These are phyloP conservation scores for Xylariaceae sp. DNA, from an alignment of 2,329 filamentous ascomycete genomes.

Conservation along the genomic window DNA sequence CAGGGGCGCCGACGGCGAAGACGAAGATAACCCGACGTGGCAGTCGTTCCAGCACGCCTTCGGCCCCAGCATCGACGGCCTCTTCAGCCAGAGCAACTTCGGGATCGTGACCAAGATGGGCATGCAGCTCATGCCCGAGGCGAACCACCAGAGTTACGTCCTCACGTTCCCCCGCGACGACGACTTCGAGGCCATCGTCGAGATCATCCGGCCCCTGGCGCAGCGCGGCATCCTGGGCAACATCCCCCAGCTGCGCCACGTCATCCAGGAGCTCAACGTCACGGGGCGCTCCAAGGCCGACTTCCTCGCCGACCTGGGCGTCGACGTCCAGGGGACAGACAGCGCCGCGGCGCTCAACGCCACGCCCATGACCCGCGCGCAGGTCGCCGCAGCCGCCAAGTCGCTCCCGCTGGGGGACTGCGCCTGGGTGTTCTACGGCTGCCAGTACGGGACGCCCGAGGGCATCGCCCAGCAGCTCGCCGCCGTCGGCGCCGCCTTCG, in stretches of 20 bases:
- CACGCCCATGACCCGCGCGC: slow-evolving; percentile 21
- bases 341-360: not conserved
- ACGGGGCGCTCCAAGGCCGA: slow-evolving; percentile 33
- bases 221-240: slow-evolving; percentile 31
- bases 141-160: slow-evolving; percentile 33
- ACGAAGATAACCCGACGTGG: slow-evolving; percentile 33
- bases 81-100: slow-evolving; percentile 49
- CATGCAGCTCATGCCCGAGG: slow-evolving; percentile 35
- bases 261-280: slow-evolving; percentile 40
- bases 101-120: slow-evolving; percentile 54
- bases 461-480: slow-evolving; percentile 29
- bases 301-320: slow-evolving; percentile 15
- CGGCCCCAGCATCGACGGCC: slow-evolving; percentile 36
- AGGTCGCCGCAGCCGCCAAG: slow-evolving; percentile 27
- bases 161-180: slow-evolving; percentile 32
- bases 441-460: slow-evolving; percentile 32
- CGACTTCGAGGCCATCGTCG: slow-evolving; percentile 23
- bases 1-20: slow-evolving; percentile 16
- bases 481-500: slow-evolving; percentile 40
- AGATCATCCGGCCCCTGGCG: slow-evolving; percentile 33
- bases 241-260: slow-evolving; percentile 37
- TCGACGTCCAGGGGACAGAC: slow-evolving; percentile 9
- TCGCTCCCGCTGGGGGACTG: slow-evolving; percentile 36
- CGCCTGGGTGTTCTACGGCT: slow-evolving; percentile 48
- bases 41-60: slow-evolving; percentile 35